phyloP scores from a whole-genome alignment of 331 rosid genomes.

The Stylosanthes scabra region DNA sequence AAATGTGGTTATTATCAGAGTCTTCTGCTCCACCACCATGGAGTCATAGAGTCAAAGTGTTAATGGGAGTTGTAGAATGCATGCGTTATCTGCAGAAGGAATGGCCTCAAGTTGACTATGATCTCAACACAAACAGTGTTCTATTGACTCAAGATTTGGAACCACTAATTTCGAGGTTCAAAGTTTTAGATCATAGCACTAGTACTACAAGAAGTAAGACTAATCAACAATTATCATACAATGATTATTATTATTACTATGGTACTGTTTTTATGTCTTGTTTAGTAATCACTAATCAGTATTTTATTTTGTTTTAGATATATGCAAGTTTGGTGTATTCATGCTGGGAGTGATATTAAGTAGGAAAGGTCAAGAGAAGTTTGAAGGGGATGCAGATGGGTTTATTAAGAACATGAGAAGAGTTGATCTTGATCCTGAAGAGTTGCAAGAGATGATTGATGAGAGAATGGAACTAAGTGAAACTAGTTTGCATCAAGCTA shows the following conservation, averaged over 20 bases:
- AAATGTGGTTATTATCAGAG: conserved; percentile 54
- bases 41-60: conserved; percentile 63
- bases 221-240: not conserved
- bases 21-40: conserved; percentile 46
- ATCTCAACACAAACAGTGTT: conserved; percentile 60
- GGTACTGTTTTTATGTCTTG: too few species aligned
- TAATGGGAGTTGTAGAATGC: conserved; percentile 62
- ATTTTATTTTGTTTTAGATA: too few species aligned
- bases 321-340: conserved; percentile 60
- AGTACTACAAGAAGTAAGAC: conserved; percentile 51
- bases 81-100: conserved; percentile 60
- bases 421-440: conserved; percentile 52
- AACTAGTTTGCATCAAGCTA: conserved; percentile 46
- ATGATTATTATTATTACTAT: too few species aligned
- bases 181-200: conserved; percentile 49
- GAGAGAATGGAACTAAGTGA: conserved; percentile 53
- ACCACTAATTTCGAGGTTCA: conserved; percentile 74
- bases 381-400: conserved; percentile 46
- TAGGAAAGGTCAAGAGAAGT: conserved; percentile 45
- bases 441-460: conserved; percentile 51
- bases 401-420: conserved; percentile 48
- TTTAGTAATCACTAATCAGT: too few species aligned
- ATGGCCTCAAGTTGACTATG: conserved; percentile 76
- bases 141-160: conserved; percentile 50
- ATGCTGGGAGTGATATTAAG: conserved; percentile 54